These are phyloP conservation scores for Usnea hakonensis DNA, from an alignment of 495 filamentous ascomycete species.

Conservation along the genomic window DNA sequence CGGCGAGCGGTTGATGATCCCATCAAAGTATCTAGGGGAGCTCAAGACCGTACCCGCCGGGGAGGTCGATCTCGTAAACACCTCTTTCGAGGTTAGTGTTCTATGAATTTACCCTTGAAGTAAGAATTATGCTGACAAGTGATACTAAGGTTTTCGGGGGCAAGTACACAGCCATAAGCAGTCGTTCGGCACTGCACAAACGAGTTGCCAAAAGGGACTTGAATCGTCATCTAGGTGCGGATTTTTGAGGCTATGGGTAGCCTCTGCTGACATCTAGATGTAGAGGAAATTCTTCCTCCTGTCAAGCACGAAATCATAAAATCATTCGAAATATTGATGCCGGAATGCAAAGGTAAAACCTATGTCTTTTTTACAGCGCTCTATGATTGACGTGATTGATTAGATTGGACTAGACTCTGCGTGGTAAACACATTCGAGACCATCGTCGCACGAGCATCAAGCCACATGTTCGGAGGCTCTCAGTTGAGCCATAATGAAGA, in stretches of 20 bases:
- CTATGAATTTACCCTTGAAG: background rate
- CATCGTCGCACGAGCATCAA: background rate
- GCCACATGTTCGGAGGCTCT: background rate
- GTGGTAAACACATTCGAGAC: background rate
- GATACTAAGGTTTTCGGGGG: background rate
- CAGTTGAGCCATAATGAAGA: background rate
- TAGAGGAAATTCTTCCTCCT: background rate
- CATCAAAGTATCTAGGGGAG: slow-evolving; percentile 22
- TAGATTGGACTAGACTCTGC: background rate
- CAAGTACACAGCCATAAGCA: background rate
- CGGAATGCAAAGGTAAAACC: background rate
- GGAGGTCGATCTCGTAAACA: background rate
- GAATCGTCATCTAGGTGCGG: background rate
- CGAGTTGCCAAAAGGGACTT: background rate
- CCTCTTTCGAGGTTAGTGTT: background rate
- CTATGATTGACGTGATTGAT: background rate
- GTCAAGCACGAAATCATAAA: background rate
- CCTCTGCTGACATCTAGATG: background rate
- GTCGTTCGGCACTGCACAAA: background rate
- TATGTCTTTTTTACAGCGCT: background rate
- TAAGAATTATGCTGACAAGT: background rate
- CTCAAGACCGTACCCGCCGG: slow-evolving; percentile 20
- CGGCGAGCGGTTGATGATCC: slow-evolving; percentile 25
- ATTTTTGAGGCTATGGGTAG: background rate
- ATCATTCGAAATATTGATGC: background rate